Conservation (phyloP, 75 land plant species). For the Pinus tabuliformis region DNA sequence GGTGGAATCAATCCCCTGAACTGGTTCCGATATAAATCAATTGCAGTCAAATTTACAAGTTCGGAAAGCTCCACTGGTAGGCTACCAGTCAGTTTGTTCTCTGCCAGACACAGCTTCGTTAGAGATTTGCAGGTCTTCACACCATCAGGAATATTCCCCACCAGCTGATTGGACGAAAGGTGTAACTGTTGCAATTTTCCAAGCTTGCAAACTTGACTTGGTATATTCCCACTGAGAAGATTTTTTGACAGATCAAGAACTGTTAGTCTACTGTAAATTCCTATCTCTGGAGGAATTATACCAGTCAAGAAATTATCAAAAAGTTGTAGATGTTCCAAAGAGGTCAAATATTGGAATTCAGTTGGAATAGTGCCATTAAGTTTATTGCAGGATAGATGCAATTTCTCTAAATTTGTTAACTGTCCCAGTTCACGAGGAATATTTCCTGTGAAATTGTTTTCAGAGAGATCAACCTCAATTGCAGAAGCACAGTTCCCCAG, state of each 20-base stretch:
- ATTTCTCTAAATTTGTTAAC: slow-evolving; percentile 40
- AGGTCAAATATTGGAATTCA: slow-evolving; percentile 42
- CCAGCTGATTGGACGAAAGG: slow-evolving; percentile 48
- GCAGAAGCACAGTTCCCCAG: slow-evolving; percentile 48
- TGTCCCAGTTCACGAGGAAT: slow-evolving; percentile 49
- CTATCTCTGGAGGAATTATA: slow-evolving; percentile 51
- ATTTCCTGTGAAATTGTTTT: slow-evolving; percentile 50
- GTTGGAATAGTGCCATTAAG: slow-evolving; percentile 65
- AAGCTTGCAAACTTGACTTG: slow-evolving; percentile 39
- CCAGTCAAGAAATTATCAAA: slow-evolving; percentile 56
- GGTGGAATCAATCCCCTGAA: slow-evolving; percentile 71
- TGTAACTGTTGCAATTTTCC: slow-evolving; percentile 47
- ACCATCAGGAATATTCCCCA: slow-evolving; percentile 57
- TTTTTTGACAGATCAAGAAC: slow-evolving; percentile 70
- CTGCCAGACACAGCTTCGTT: slow-evolving; percentile 57
- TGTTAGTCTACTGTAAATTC: slow-evolving; percentile 44
- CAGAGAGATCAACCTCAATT: slow-evolving; percentile 58
- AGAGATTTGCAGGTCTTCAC: slow-evolving; percentile 50
- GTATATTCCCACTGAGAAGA: slow-evolving; percentile 58
- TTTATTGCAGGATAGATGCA: slow-evolving; percentile 67
- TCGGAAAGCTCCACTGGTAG: slow-evolving; percentile 72
- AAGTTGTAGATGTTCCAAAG: slow-evolving; percentile 47
- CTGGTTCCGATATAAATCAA: slow-evolving; percentile 58
- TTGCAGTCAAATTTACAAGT: slow-evolving; percentile 41
- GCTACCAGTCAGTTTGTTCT: slow-evolving; percentile 67